Evolutionary conservation across 2,329 filamentous ascomycete genomes (phyloP).

Genomic region (Fusarium clavum): DNA sequence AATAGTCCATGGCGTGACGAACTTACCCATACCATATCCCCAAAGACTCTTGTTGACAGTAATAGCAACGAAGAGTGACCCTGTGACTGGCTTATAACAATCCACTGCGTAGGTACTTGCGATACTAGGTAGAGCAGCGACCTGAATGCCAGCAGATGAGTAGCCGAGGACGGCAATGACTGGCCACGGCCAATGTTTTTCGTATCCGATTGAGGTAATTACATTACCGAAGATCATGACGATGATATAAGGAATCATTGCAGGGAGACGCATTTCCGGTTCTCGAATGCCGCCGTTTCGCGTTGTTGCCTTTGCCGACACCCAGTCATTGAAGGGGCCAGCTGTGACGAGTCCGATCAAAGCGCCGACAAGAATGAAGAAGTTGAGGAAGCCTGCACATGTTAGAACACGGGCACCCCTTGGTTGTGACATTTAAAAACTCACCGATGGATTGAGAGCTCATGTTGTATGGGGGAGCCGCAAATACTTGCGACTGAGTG

Average conservation of each 20-base stretch:
- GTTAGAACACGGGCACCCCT: not conserved
- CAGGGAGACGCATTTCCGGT: constrained; percentile 5
- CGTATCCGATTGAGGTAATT: not conserved
- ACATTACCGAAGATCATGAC: constrained; percentile 10
- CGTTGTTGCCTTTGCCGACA: not conserved
- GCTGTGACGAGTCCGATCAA: constrained; percentile 9
- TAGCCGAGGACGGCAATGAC: constrained; percentile 7
- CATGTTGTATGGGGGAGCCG: constrained; percentile 7
- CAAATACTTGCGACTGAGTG: constrained; percentile 7
- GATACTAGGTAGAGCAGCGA: not conserved
- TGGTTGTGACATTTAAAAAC: not conserved
- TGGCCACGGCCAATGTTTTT: constrained; percentile 4
- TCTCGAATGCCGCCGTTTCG: constrained; percentile 7
- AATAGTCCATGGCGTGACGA: constrained; percentile 11
- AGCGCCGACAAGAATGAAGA: not conserved
- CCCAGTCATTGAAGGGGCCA: constrained; percentile 7
- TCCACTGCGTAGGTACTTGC: constrained; percentile 6
- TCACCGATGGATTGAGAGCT: constrained; percentile 4
- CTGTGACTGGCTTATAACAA: constrained; percentile 6
- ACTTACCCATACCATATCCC: constrained; percentile 6
- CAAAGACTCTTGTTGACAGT: constrained; percentile 8
- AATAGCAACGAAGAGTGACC: constrained; percentile 2
- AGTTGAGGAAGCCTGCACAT: not conserved
- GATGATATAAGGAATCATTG: constrained; percentile 1
- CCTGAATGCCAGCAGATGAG: not conserved